Base-by-base conservation (phyloP, 768 basidiomycete genomes). In the Russula brevipes region DNA sequence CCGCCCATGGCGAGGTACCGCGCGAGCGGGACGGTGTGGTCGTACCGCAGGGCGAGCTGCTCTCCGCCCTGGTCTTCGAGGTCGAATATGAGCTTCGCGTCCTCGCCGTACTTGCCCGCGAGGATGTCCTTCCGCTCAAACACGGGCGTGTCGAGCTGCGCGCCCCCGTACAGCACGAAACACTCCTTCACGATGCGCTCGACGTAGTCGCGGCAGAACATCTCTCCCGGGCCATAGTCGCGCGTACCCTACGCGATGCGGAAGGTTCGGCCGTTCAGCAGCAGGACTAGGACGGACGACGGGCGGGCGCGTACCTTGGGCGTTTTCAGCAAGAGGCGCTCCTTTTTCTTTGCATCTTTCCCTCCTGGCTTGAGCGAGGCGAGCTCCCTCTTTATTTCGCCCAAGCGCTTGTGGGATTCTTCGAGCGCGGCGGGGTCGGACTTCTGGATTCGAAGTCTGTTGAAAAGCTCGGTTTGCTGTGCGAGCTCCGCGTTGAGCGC, bases 51-150 rank as follows among this genome's bases (percentile, higher is more conserved):
- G 11, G 93, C 91, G 56, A 98, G 87, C 70, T 98, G 85, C 74
- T 99, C 97, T 6, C 97, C 97, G 3, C 97, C 96, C 71, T 99
- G 96, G 75, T 98, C 97, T 81, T 88, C 86, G 54, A 99, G 82
- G 75, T 98, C 97, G 72, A 97, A 98, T 64, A 99, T 98, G 68
- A 98, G 85, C 74, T 98, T 99, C 44, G 86, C 82, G 72, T 98
- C 97, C 74, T 99, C 97, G 57, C 97, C 97, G 69, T 98, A 97
- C 76, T 99, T 99, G 63, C 93, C 96, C 1, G 94, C 85, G 47
- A 98, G 77, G 61, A 99, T 87, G 72, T 99, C 97, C 74, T 95
- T 95, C 64, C 96, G 86, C 76, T 98, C 97, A 69, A 99, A 98
- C 6, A 98, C 95, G 57, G 97, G 97, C 2, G 97, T 99, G 75